A percentile compares a stretch with the other conserved stretches of the same genome.
Evolutionary conservation across 1,284 basidiomycete species (phyloP).

Genomic region (Moniliella sp.): DNA sequence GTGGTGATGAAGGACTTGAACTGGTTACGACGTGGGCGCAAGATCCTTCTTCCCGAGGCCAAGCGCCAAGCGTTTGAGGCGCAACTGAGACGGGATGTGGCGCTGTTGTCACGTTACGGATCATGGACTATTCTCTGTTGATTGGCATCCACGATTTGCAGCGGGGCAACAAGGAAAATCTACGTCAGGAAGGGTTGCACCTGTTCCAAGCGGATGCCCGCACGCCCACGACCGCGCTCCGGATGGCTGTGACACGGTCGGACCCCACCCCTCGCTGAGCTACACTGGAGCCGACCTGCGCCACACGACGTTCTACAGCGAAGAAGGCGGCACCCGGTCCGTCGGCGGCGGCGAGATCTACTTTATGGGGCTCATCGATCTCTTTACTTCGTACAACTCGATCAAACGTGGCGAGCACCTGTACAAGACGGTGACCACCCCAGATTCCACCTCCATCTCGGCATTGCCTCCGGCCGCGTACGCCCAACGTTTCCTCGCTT

Average conservation of each 20-base stretch:
- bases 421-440: slow-evolving; percentile 68
- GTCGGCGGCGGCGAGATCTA: slow-evolving; percentile 71
- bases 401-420: slow-evolving; percentile 69
- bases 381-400: slow-evolving; percentile 52
- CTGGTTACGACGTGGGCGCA: slow-evolving; percentile 64
- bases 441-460: slow-evolving; percentile 16
- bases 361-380: slow-evolving; percentile 42
- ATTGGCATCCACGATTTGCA: slow-evolving; percentile 82
- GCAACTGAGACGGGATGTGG: slow-evolving; percentile 68
- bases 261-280: slow-evolving; percentile 51
- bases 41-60: slow-evolving; percentile 72
- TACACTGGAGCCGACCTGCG: slow-evolving; percentile 50
- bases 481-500: slow-evolving; percentile 21
- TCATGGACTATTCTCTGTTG: slow-evolving; percentile 90
- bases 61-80: slow-evolving; percentile 72
- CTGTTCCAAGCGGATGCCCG: slow-evolving; percentile 54
- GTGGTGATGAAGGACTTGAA: slow-evolving; percentile 88
- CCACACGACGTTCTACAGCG: slow-evolving; percentile 80
- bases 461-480: slow-evolving; percentile 24
- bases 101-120: slow-evolving; percentile 60
- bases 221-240: too few species aligned
- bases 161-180: slow-evolving; percentile 70
- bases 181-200: slow-evolving; percentile 66
- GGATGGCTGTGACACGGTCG: slow-evolving; percentile 51
- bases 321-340: slow-evolving; percentile 76